Evolutionary conservation across 2,329 filamentous ascomycete genomes (phyloP).

Genomic region (Colletotrichum tabaci): DNA sequence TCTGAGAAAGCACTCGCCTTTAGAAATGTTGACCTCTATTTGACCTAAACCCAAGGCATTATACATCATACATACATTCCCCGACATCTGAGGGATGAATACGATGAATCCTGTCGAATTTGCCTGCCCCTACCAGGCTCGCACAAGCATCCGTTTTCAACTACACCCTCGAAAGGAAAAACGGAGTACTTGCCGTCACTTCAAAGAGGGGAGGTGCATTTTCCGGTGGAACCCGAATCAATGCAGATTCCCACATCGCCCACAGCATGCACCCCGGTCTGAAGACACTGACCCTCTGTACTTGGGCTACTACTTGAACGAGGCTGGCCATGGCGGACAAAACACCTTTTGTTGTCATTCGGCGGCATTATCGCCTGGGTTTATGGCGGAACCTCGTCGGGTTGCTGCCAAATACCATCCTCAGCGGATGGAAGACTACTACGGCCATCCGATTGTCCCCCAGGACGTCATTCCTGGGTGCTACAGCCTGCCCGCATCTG

Average conservation of each 20-base stretch:
- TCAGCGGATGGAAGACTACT: neutral
- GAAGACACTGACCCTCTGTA: neutral
- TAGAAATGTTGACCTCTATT: neutral
- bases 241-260: neutral
- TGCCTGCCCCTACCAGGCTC: neutral
- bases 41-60: neutral
- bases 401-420: neutral
- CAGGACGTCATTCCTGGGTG: neutral
- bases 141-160: neutral
- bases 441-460: too few species aligned
- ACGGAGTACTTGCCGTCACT: conserved; percentile 9
- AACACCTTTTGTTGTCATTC: neutral
- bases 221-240: neutral
- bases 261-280: neutral
- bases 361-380: neutral
- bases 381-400: neutral
- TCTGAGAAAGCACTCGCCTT: too few species aligned
- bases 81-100: neutral
- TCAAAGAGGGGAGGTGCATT: neutral
- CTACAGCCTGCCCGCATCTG: neutral
- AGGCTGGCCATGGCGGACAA: neutral
- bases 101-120: neutral
- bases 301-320: neutral
- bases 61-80: too few species aligned
- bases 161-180: neutral